Evolutionary conservation across 257 asterid genomes (phyloP).

Genomic region (Echites panduratus): DNA sequence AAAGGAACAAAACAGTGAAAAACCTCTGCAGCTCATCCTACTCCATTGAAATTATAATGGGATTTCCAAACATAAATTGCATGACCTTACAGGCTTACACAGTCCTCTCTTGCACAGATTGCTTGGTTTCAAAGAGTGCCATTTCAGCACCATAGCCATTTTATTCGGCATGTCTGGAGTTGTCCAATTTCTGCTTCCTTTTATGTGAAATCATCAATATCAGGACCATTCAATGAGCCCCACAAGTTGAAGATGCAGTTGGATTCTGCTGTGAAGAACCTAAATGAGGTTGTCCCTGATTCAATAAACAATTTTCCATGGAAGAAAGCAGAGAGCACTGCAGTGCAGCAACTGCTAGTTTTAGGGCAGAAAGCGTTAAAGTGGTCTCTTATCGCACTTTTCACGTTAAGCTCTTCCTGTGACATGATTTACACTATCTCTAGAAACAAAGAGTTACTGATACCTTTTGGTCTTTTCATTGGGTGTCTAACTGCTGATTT

Average conservation of each 20-base stretch:
- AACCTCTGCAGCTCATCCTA: background rate
- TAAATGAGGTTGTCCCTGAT: conserved; percentile 37
- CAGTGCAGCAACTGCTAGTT: conserved; percentile 27
- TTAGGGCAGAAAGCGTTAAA: conserved; percentile 44
- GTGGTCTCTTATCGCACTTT: conserved; percentile 42
- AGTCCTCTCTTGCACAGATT: conserved; percentile 26
- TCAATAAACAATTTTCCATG: conserved; percentile 50
- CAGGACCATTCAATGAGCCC: conserved; percentile 30
- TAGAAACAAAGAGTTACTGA: conserved; percentile 51
- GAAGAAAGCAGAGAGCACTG: conserved; percentile 45
- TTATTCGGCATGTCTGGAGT: conserved; percentile 12
- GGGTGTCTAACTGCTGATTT: conserved; percentile 43
- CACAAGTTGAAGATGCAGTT: conserved; percentile 26
- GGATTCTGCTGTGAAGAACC: conserved; percentile 26
- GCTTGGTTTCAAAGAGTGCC: conserved; percentile 16
- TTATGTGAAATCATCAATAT: conserved; percentile 29
- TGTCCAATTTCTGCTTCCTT: conserved; percentile 26
- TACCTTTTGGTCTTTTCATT: conserved; percentile 52
- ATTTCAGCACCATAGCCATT: conserved; percentile 16
- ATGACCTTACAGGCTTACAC: background rate
- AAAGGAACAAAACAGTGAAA: background rate
- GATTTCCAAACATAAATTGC: background rate
- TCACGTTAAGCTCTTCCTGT: conserved; percentile 32
- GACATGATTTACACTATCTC: conserved; percentile 43
- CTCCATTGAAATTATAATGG: background rate